These are phyloP conservation scores for Colletotrichum nymphaeae DNA, from an alignment of 2,329 filamentous ascomycete species.

Conservation along the genomic window DNA sequence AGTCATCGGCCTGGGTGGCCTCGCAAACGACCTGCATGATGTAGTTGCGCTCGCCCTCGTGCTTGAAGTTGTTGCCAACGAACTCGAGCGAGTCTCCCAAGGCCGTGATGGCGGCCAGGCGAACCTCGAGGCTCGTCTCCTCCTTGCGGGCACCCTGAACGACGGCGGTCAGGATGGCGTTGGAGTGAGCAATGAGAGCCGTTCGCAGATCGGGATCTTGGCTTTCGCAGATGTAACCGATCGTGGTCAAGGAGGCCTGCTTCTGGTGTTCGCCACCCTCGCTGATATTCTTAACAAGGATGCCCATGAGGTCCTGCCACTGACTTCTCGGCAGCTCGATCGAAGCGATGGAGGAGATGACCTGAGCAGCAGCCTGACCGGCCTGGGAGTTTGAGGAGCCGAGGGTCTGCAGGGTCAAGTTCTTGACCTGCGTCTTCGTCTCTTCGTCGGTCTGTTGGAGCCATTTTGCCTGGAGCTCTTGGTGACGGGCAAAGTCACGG, in stretches of 20 bases:
- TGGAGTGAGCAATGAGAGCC: slow-evolving; percentile 87
- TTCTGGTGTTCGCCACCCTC: slow-evolving; percentile 89
- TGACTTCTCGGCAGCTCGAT: slow-evolving; percentile 94
- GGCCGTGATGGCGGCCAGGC: slow-evolving; percentile 91
- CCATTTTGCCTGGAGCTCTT: slow-evolving; percentile 95
- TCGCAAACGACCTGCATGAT: slow-evolving; percentile 99
- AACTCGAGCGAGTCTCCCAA: slow-evolving; percentile 98
- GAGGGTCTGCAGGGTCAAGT: slow-evolving; percentile 89
- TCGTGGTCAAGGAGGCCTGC: slow-evolving; percentile 93
- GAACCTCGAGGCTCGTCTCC: slow-evolving; percentile 90
- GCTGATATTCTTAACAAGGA: slow-evolving; percentile 92
- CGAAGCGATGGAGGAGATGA: slow-evolving; percentile 92
- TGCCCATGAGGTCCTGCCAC: slow-evolving; percentile 92
- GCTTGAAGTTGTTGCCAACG: slow-evolving; percentile 97
- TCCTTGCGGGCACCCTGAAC: slow-evolving; percentile 98
- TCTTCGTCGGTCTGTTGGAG: slow-evolving; percentile 82
- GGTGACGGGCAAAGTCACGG: slow-evolving; percentile 87
- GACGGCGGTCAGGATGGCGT: slow-evolving; percentile 96
- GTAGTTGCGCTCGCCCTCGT: slow-evolving; percentile 99
- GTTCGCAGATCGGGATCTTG: slow-evolving; percentile 88
- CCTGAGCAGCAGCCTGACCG: slow-evolving; percentile 90
- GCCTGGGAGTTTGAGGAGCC: slow-evolving; percentile 83
- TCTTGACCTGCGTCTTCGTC: slow-evolving; percentile 89
- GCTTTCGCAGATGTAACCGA: slow-evolving; percentile 98
- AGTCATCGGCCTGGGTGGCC: slow-evolving; percentile 93